Evolutionary conservation across 1,284 basidiomycete genomes (phyloP), one percentile per base, ranked within the genome.

Genomic region (Porogramme epimiltina): DNA sequence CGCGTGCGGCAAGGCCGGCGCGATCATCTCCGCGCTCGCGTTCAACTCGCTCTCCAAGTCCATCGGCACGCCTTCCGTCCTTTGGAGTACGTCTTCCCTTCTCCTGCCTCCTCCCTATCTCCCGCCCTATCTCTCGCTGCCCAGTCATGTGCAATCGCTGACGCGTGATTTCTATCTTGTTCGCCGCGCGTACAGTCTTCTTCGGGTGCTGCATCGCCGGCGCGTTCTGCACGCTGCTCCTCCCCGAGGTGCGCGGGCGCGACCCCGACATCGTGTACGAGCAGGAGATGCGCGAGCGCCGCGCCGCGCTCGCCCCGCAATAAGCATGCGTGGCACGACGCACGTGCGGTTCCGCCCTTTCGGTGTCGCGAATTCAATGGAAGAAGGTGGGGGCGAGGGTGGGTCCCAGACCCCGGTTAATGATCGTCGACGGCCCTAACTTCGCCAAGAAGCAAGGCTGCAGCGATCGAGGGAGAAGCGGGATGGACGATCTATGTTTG

Each of bases 21-120:
- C 91, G 5, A 93, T 94, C 73, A 77, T 94, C 55, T 87, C 89
- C 33, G 86, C 90, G 42, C 81, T 93, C 57, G 89, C 79, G 9
- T 93, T 93, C 75, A 89, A 90, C 64, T 75, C 79, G 15, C 73
- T 92, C 38, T 82, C 78, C 47, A 72, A 82, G 57, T 74, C 75
- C 34, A 82, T 90, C 54, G 89, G 89, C 25, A 84, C 81, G 18
- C 77, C 80, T 11, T 68, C 65, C 31, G 76, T 84, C 5, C 71
- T 87, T 10, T 87, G 84, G 84, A 87, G 85, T 87, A 60, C 58
- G 77, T 73, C 2, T 70, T 70, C 70, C n/a, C 62, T 54, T 72
- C 61, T 18, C n/a, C n/a, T n/a, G n/a, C n/a, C 24, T 40, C 31
- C 31, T 37, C 28, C 38, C 37, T 16, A 18, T 44, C 19, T 76